Conservation (phyloP, 1,284 basidiomycete genomes). For the Sanghuangporus weigelae region DNA sequence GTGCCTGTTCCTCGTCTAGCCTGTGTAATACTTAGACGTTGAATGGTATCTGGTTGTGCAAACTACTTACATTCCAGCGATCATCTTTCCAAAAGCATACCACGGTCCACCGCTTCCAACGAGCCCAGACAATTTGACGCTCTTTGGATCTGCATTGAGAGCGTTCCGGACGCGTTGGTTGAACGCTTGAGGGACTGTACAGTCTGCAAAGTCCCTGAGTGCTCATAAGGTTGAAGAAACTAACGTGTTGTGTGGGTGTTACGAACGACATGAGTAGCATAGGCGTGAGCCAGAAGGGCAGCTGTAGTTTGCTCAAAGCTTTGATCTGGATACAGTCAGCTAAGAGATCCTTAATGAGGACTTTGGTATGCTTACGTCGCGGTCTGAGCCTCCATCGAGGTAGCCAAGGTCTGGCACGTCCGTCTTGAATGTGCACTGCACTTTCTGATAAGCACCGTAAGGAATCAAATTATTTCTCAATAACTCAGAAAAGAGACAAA, state of each 20-base stretch:
- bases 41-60: not conserved
- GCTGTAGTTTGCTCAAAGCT: slow-evolving; percentile 63
- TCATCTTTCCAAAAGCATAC: slow-evolving; percentile 84
- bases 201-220: slow-evolving; percentile 77
- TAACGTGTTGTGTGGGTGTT: not conserved
- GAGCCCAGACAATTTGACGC: slow-evolving; percentile 72
- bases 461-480: not conserved
- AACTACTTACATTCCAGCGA: slow-evolving; percentile 68
- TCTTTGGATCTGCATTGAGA: slow-evolving; percentile 76
- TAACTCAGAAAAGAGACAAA: slow-evolving; percentile 25
- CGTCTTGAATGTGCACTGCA: slow-evolving; percentile 85
- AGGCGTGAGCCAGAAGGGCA: slow-evolving; percentile 86
- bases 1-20: slow-evolving; percentile 63
- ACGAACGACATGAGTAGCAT: slow-evolving; percentile 76
- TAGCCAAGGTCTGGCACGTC: slow-evolving; percentile 85
- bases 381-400: slow-evolving; percentile 76
- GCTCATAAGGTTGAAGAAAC: slow-evolving; percentile 7
- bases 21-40: slow-evolving; percentile 31
- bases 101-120: slow-evolving; percentile 85
- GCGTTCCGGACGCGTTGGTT: slow-evolving; percentile 73
- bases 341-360: not conserved
- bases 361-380: slow-evolving; percentile 47
- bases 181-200: slow-evolving; percentile 77
- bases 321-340: slow-evolving; percentile 52
- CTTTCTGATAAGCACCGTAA: slow-evolving; percentile 50